phyloP scores from a whole-genome alignment of 2,329 filamentous ascomycete genomes.

The Beauveria sp. region DNA sequence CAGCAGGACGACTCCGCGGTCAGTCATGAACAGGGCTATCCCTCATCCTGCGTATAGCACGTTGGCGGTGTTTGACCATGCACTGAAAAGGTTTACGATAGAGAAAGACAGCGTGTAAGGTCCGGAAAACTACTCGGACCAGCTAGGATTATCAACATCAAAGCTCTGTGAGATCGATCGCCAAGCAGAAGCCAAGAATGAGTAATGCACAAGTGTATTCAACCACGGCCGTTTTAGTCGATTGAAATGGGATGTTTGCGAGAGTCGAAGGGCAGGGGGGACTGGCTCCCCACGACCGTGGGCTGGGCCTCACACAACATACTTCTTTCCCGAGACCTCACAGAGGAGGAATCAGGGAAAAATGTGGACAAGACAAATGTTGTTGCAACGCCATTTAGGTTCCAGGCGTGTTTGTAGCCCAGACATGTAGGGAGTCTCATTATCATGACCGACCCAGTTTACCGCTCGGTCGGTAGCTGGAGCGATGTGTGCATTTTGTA shows the following conservation, averaged over 20 bases:
- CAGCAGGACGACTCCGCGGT: constrained; percentile 32
- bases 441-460: background rate
- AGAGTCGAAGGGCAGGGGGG: too few relatives aligned
- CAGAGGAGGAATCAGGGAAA: background rate
- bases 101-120: too few relatives aligned
- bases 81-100: background rate
- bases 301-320: too few relatives aligned
- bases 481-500: background rate
- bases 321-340: too few relatives aligned
- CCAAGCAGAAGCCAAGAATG: background rate
- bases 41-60: constrained; percentile 47
- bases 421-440: background rate
- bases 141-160: background rate
- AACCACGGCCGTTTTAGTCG: too few relatives aligned
- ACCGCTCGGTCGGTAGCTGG: background rate
- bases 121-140: too few relatives aligned
- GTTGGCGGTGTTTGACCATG: constrained; percentile 33
- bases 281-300: too few relatives aligned
- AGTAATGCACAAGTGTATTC: background rate
- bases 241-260: too few relatives aligned
- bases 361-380: background rate
- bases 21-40: constrained; percentile 41
- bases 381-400: background rate
- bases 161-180: background rate
- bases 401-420: background rate